Evolutionary conservation across 495 filamentous ascomycete species (phyloP).

Genomic region (Chaetomidium leptoderma): DNA sequence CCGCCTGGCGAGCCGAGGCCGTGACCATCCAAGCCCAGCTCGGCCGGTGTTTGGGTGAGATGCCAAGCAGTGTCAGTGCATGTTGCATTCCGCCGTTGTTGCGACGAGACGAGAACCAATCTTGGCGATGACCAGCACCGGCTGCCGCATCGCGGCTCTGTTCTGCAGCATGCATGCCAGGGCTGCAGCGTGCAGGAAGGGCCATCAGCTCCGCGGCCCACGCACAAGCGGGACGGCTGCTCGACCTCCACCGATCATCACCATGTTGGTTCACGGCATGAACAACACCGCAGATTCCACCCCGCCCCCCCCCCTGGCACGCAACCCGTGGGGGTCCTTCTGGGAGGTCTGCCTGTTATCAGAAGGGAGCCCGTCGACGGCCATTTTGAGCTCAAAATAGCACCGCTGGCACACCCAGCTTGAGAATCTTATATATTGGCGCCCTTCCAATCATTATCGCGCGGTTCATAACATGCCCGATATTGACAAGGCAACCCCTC

Average conservation of each 20-base stretch:
- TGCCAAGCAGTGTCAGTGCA: not conserved
- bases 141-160: conserved; percentile 8
- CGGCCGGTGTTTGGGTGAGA: not conserved
- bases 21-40: not conserved
- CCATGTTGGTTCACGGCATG: too few species aligned
- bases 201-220: not conserved
- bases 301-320: not conserved
- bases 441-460: not conserved
- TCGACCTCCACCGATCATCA: not conserved
- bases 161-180: not conserved
- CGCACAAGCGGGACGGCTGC: not conserved
- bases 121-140: not conserved
- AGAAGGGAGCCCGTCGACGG: not conserved
- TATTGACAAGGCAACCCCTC: not conserved
- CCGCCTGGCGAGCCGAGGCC: not conserved
- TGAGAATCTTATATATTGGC: not conserved
- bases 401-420: not conserved
- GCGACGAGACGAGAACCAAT: not conserved
- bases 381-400: conserved; percentile 6
- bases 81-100: conserved; percentile 1
- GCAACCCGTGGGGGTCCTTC: conserved; percentile 1
- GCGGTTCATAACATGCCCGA: not conserved
- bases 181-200: conserved; percentile 4
- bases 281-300: too few species aligned
- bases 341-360: not conserved